Evolutionary conservation across 2,329 filamentous ascomycete genomes (phyloP), one percentile per base, ranked within the genome.

Genomic region (Colletotrichum chrysophilum): DNA sequence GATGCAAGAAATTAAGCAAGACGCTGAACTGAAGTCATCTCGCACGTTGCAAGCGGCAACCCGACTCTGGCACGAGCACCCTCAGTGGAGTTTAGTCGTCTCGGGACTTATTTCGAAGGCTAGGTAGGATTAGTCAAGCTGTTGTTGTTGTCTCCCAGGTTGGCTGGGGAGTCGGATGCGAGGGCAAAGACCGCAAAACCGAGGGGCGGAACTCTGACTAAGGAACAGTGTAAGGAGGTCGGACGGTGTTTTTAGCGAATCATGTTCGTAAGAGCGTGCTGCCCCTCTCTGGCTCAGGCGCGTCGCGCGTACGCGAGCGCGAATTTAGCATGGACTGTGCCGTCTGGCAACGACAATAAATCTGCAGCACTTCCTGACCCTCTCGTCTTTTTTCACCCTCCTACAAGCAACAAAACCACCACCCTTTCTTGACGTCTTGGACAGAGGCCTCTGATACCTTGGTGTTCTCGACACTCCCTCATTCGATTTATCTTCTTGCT

Each of bases 221-320:
- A 48, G 43, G 43, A 48, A 13, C 43, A 48, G 43, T 48, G n/a
- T 48, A 48, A 48, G 43, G 43, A 48, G 43, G 43, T 21, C n/a
- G 43, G n/a, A 48, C 13, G n/a, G n/a, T 48, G n/a, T 48, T 48
- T 48, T 48, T 7, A 48, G 43, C 43, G 43, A 48, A 48, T 48
- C 43, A 48, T 48, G 43, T 48, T 48, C 43, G 43, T 21, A 48
- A 48, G 43, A 48, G 43, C 43, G 43, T 48, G 18, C 18, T 65
- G 52, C 71, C 71, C 66, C 34, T 71, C 38, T 66, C 66, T 18
- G 73, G 38, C 38, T 77, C 76, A 66, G 73, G 76, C 75, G 76
- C 73, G 76, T 76, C 74, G 76, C 76, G 76, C 76, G 69, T 73
- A 77, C 76, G 76, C 76, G 76, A 77, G 75, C 66, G 36, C 43